Evolutionary conservation across 768 basidiomycete species (phyloP), one percentile per base, ranked within the genome.

Genomic region (Pisolithus orientalis): DNA sequence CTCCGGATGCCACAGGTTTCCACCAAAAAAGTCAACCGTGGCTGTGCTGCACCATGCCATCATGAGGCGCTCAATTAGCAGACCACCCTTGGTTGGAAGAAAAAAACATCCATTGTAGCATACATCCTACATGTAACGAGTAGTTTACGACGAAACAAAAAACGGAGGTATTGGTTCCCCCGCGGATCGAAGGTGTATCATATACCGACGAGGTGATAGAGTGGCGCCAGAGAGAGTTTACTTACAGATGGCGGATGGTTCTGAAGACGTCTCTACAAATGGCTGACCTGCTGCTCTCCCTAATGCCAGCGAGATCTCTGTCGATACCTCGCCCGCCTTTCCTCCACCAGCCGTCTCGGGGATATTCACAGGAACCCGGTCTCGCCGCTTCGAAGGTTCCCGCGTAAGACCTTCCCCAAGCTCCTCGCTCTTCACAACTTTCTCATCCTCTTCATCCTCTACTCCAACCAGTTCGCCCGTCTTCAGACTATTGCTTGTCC

Each of bases 401-500:
- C 57, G 59, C 14, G 27, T 50, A 29, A 49, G 60, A 3, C 53
- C 57, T 7, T 61, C 63, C 32, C 46, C 42, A 13, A 51, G 54
- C 21, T 62, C 60, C 21, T 34, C 54, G 13, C 28, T 46, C n/a
- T 61, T 62, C 5, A 55, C 55, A 0, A n/a, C 53, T 47, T 65
- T 67, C n/a, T 73, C 72, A 28, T 69, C 67, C 4, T 65, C 69
- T 9, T 57, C 61, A 52, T 70, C 66, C 13, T 80, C 80, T n/a
- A 72, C 68, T 52, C 77, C 81, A 44, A 82, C 69, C 31, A 75
- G 70, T 11, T 66, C 68, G 14, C 80, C 83, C 5, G 84, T 82
- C 58, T 77, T 77, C 49, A 77, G 65, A 57, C 84, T 87, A 49
- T 82, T 80, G 48, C 74, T 74, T 7, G 80, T 79, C 78, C 84